Evolutionary conservation across 768 basidiomycete species (phyloP).

Genomic region (Auricularia cornea): DNA sequence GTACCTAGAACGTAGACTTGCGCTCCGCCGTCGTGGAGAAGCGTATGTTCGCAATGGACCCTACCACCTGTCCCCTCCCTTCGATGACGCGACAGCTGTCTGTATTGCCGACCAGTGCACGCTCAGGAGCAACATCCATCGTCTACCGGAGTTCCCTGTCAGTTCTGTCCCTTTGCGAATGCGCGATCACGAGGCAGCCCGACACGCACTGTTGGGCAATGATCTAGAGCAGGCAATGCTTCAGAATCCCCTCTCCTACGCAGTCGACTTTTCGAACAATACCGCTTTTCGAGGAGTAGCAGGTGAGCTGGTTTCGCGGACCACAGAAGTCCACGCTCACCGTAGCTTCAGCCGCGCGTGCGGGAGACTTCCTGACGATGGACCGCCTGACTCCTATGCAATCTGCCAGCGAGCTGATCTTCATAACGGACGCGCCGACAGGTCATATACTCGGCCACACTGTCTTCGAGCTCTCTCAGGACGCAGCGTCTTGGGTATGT

Average conservation of each 20-base stretch:
- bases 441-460: constrained; percentile 23
- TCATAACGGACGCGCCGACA: constrained; percentile 29
- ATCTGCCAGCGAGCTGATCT: constrained; percentile 22
- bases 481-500: constrained; percentile 26
- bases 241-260: constrained; percentile 39
- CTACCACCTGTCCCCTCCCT: too few relatives aligned
- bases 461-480: constrained; percentile 22
- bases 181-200: constrained; percentile 16
- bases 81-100: constrained; percentile 17
- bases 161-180: constrained; percentile 22
- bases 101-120: constrained; percentile 39
- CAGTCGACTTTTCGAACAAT: constrained; percentile 43
- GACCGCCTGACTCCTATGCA: constrained; percentile 25
- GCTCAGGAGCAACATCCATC: constrained; percentile 43
- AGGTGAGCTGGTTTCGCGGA: too few relatives aligned
- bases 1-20: neutral
- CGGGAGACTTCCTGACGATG: constrained; percentile 32
- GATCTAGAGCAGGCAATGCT: constrained; percentile 31
- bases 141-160: constrained; percentile 29
- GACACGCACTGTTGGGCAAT: constrained; percentile 24
- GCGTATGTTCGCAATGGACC: neutral
- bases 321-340: constrained; percentile 31
- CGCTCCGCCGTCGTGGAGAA: neutral
- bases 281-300: constrained; percentile 35
- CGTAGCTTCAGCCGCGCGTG: constrained; percentile 15